Base-by-base conservation (phyloP, 2,329 filamentous ascomycete genomes). In the Rachicladosporium sp. region DNA sequence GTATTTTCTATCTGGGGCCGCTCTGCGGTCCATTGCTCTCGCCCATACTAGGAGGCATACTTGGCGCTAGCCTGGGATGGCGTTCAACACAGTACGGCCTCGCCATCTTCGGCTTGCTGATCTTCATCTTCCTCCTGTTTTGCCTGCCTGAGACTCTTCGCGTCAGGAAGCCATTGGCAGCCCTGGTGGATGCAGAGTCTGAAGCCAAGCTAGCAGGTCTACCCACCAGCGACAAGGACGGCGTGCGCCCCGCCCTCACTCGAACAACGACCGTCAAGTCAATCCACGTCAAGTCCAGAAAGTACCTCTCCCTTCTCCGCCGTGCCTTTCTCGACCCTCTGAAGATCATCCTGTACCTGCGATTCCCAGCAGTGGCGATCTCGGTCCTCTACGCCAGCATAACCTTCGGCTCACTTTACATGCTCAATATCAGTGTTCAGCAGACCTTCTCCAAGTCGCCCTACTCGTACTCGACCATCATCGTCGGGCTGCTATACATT, bases 1-100 rank as follows among this genome's bases (percentile, higher is more conserved):
- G 81, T 2, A 69, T 83, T 31, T 91, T 89, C 60, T 91, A 88
- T 50, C 69, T 91, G 0, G 85, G 85, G 0, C 84, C 85, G 0
- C 61, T 91, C 6, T 71, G 78, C 36, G 84, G 83, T 0, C 85
- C 85, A 0, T 61, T 91, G 10, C 58, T 89, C 4, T 77, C 80
- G 0, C 85, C 85, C 2, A 81, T 91, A 38, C 67, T 91, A 27
- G 85, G 84, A 38, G 85, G 84, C 33, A 74, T 71, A 1, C 61
- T 93, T n/a, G 70, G 80, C 1, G 64, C 84, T 48, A 67, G 60
- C 4, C 78, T 81, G 53, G 76, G 78, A 1, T 91, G 85, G 85
- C 69, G 80, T 50, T 77, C 77, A 31, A 83, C 82, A 1, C 75
- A 85, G 65, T 91, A 82, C 79, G 86, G 86, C 48, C 69, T 85